Conservation (phyloP, 345 rosid species). For the Eucalyptus fibrosa region DNA sequence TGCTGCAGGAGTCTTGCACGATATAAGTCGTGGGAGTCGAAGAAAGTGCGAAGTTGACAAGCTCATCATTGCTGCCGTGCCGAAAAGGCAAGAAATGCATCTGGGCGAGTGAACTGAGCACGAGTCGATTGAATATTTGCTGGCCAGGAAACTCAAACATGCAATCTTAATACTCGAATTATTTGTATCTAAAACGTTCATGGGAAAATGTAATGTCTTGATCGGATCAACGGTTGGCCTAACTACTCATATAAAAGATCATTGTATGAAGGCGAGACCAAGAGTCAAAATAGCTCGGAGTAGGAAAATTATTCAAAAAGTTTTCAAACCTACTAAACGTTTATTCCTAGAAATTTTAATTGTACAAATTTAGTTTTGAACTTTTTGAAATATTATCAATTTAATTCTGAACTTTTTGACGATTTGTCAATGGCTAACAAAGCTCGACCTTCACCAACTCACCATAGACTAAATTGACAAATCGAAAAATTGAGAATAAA, state of each 20-base stretch:
- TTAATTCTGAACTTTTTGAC: too few species aligned
- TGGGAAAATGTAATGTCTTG: neutral
- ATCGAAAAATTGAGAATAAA: neutral
- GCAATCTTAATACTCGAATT: neutral
- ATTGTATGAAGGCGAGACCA: neutral
- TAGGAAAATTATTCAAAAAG: neutral
- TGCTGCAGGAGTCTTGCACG: neutral
- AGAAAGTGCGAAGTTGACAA: neutral
- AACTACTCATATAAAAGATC: neutral
- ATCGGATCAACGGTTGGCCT: neutral
- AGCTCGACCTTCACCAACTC: accelerated
- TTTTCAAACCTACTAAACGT: accelerated
- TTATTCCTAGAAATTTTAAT: accelerated
- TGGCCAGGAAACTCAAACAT: neutral
- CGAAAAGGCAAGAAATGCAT: neutral
- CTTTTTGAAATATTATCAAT: neutral
- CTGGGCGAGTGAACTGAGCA: neutral
- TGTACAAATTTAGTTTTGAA: neutral
- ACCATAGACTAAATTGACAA: neutral
- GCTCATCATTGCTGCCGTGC: neutral
- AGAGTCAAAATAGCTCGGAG: neutral
- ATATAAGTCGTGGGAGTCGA: neutral
- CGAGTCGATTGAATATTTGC: neutral
- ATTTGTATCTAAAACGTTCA: neutral
- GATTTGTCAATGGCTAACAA: too few species aligned